These are phyloP conservation scores for Phialemoniopsis sp. DNA, from an alignment of 2,329 filamentous ascomycete genomes.

Conservation along the genomic window DNA sequence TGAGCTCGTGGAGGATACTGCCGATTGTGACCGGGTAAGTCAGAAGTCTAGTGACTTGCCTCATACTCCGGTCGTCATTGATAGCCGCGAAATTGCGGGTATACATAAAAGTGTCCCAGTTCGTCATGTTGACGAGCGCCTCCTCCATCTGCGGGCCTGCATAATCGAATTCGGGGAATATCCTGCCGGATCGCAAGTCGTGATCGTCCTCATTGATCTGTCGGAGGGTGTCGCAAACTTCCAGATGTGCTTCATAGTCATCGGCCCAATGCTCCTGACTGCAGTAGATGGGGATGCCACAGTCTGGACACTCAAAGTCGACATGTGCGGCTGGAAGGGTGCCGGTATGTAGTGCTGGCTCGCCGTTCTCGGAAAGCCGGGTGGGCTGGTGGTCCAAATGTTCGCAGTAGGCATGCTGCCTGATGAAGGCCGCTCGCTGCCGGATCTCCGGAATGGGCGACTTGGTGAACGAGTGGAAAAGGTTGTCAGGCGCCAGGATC, in stretches of 20 bases:
- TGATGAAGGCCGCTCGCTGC: slow-evolving; percentile 83
- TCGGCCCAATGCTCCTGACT: slow-evolving; percentile 93
- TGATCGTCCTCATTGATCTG: slow-evolving; percentile 99
- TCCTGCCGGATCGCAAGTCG: slow-evolving; percentile 82
- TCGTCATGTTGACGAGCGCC: slow-evolving; percentile 92
- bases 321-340: slow-evolving; percentile 72
- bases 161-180: slow-evolving; percentile 92
- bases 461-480: slow-evolving; percentile 88
- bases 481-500: slow-evolving; percentile 66
- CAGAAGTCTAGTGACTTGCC: slow-evolving; percentile 86
- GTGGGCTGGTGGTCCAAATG: slow-evolving; percentile 83
- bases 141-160: slow-evolving; percentile 88
- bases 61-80: slow-evolving; percentile 84
- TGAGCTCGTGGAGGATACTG: slow-evolving; percentile 89
- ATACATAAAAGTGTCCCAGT: slow-evolving; percentile 97
- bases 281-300: slow-evolving; percentile 90
- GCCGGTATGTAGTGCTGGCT: slow-evolving; percentile 47
- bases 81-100: slow-evolving; percentile 88
- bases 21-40: slow-evolving; percentile 93
- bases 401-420: slow-evolving; percentile 88
- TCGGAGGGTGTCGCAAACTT: slow-evolving; percentile 85
- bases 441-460: slow-evolving; percentile 89
- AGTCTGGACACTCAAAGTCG: slow-evolving; percentile 92
- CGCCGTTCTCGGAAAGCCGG: slow-evolving; percentile 60
- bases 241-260: slow-evolving; percentile 87